Evolutionary conservation across 176 grass and related monocot genomes (phyloP).

Genomic region (Aegilops tauschii): DNA sequence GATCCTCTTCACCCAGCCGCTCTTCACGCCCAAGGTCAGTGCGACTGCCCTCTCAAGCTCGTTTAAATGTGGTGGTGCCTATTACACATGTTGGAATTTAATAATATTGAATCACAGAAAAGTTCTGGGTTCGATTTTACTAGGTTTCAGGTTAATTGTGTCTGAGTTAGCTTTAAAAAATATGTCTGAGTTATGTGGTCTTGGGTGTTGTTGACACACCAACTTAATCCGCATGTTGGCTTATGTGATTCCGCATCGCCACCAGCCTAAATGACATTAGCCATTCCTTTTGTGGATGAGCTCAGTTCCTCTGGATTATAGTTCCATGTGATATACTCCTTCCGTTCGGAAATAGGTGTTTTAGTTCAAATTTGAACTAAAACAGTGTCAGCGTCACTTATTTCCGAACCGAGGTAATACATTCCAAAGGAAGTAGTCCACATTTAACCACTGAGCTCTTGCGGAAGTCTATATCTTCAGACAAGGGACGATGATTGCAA

Average conservation of each 20-base stretch:
- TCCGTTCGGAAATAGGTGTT: too few species aligned
- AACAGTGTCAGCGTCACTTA: too few species aligned
- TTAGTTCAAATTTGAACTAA: too few species aligned
- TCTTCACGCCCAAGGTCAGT: constrained; percentile 84
- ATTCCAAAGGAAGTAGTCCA: background rate
- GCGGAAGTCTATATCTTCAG: too few species aligned
- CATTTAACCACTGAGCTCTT: background rate
- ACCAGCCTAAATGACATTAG: background rate
- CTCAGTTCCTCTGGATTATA: background rate
- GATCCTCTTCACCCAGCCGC: constrained; percentile 89
- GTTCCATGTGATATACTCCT: background rate
- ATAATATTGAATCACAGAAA: too few species aligned
- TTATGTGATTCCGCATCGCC: background rate
- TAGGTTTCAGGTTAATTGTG: background rate
- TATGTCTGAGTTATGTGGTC: background rate
- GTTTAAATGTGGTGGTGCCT: background rate
- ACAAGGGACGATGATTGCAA: too few species aligned
- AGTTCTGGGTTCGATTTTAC: background rate
- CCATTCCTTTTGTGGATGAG: background rate
- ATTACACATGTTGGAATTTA: background rate
- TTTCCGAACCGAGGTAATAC: background rate
- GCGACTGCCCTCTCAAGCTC: background rate
- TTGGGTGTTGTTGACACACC: background rate
- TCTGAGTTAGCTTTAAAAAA: too few species aligned
- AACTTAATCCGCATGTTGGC: background rate